Base-by-base conservation (phyloP, 192 early-diverging fungal species). In the Backusella australiensis region DNA sequence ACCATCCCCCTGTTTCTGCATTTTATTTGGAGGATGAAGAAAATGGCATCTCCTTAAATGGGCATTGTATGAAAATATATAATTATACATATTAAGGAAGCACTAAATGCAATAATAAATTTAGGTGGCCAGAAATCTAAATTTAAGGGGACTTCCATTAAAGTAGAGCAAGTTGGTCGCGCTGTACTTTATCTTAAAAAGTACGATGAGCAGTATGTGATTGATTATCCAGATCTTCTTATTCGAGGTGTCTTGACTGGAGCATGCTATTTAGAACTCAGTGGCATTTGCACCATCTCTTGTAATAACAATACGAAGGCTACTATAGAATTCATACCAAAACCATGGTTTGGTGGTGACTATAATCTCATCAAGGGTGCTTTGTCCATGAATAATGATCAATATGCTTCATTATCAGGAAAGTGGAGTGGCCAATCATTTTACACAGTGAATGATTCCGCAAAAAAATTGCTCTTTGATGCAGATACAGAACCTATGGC, bases 1-100 rank as follows among this genome's bases (percentile, higher is more conserved):
- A 93, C 74, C 92, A 93, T 80, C 92, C 92, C 23, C 92, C 92
- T 6, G 80, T 92, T 77, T 89, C 89, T 71, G 92, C 90, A 0
- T 83, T 93, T 72, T 91, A 88, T 74, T 78, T 92, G 71, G 90
- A 92, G 77, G 87, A 91, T 76, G 80, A 83, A 29, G 81, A 87
- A 46, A 81, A 86, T 6, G 90, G 90, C 0, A 84, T 92, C 72
- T 89, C 88, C 29, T 80, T 86, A 67, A 92, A 88, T 78, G 91
- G 89, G 49, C 91, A 92, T 67, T 69, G 67, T 69, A 69, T 12
- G 67, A 38, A 34, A 39, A 19, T 2, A 21, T 21, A 69, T 21
- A 69, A 35, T 23, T 8, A 69, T 38, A 7, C 11, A 38, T 38
- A 38, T 38, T 38, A 34, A 38, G n/a, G 8, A 68, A 69, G 41